A percentile compares a stretch with the other conserved stretches of the same genome.
phyloP scores from a whole-genome alignment of 345 rosid species.

The Mallotus nudiflorus region DNA sequence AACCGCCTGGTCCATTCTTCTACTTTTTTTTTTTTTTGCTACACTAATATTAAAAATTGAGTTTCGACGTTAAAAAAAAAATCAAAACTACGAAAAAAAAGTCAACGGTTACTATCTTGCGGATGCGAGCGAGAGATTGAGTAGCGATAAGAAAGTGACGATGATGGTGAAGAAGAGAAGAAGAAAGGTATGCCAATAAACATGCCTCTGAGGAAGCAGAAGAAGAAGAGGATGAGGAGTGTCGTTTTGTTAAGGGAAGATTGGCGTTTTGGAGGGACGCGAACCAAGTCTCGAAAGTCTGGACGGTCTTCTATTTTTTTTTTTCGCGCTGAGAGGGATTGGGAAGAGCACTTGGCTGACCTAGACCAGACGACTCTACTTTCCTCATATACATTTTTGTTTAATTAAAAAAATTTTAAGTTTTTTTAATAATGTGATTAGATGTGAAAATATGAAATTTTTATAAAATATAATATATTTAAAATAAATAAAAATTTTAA shows the following conservation, averaged over 20 bases:
- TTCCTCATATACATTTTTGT: too few relatives aligned
- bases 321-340: too few relatives aligned
- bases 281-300: not conserved
- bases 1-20: constrained; percentile 51
- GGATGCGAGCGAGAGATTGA: not conserved
- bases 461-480: too few relatives aligned
- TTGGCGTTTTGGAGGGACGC: constrained; percentile 12
- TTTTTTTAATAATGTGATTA: too few relatives aligned
- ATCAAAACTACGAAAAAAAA: not conserved
- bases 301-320: not conserved
- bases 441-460: too few relatives aligned
- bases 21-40: not conserved
- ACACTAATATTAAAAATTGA: too few relatives aligned
- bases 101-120: constrained; percentile 8
- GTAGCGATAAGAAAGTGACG: not conserved
- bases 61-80: not conserved
- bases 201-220: not conserved
- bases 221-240: not conserved
- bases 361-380: too few relatives aligned
- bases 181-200: not conserved
- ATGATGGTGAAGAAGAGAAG: not conserved
- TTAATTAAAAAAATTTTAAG: too few relatives aligned
- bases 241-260: constrained; percentile 11
- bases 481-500: too few relatives aligned
- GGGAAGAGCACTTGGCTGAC: too few relatives aligned